These are phyloP conservation scores for Ambrosiella xylebori DNA, from an alignment of 2,329 filamentous ascomycete genomes.

Conservation along the genomic window DNA sequence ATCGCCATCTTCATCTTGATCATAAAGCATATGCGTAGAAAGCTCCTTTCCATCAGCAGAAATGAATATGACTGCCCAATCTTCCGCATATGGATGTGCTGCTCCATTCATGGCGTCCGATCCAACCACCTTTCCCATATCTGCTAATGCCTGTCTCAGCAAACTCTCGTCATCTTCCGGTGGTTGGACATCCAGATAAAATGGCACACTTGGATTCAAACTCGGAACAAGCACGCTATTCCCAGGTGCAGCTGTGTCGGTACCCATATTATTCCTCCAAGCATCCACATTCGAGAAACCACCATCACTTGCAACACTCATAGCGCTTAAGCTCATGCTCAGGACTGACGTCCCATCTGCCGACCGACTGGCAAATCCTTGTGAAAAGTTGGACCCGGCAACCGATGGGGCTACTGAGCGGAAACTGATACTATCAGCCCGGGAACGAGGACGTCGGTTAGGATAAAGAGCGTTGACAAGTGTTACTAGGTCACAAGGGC, in stretches of 20 bases:
- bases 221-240: background rate
- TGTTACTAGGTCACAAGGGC: slow-evolving; percentile 61
- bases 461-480: slow-evolving; percentile 74
- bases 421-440: slow-evolving; percentile 38
- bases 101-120: slow-evolving; percentile 46
- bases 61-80: slow-evolving; percentile 69
- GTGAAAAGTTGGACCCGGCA: slow-evolving; percentile 51
- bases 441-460: slow-evolving; percentile 49
- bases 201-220: background rate
- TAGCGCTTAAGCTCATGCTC: slow-evolving; percentile 39
- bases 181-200: background rate
- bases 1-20: slow-evolving; percentile 44
- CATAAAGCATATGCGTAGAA: slow-evolving; percentile 56
- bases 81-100: slow-evolving; percentile 64
- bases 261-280: too few species aligned
- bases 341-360: slow-evolving; percentile 53
- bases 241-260: background rate
- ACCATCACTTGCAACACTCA: too few species aligned
- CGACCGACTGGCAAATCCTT: slow-evolving; percentile 37
- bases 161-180: slow-evolving; percentile 49
- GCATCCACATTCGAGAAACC: too few species aligned
- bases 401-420: slow-evolving; percentile 50
- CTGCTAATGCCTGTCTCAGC: slow-evolving; percentile 49
- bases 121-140: slow-evolving; percentile 51
- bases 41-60: slow-evolving; percentile 54